phyloP scores from a whole-genome alignment of 495 filamentous ascomycete species.

The Durotheca rogersii region DNA sequence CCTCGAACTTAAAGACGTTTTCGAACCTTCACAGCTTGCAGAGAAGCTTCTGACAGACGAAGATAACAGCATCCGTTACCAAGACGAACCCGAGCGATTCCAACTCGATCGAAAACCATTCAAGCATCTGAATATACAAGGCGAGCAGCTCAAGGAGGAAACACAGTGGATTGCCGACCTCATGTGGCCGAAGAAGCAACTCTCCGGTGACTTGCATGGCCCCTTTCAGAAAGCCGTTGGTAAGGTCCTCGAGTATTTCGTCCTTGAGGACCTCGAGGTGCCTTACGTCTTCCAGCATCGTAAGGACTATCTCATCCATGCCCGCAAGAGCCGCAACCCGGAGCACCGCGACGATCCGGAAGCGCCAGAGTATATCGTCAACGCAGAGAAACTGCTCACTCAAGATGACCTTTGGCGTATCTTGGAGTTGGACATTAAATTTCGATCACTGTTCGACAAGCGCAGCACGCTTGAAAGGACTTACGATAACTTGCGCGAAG shows the following conservation, averaged over 20 bases:
- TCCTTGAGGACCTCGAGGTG: constrained; percentile 88
- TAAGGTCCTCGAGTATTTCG: constrained; percentile 93
- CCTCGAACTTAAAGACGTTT: constrained; percentile 95
- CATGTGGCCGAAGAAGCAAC: constrained; percentile 78
- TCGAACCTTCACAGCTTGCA: constrained; percentile 89
- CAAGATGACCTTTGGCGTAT: constrained; percentile 95
- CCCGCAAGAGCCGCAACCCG: constrained; percentile 69
- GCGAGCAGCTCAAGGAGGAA: constrained; percentile 85
- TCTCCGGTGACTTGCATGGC: constrained; percentile 67
- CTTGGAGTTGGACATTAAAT: constrained; percentile 91
- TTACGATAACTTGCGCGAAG: constrained; percentile 67
- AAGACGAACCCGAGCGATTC: constrained; percentile 90
- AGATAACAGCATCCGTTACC: constrained; percentile 82
- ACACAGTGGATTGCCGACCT: constrained; percentile 85
- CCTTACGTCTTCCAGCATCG: constrained; percentile 98
- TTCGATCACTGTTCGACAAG: constrained; percentile 85
- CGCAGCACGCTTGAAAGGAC: constrained; percentile 76
- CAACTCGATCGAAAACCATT: constrained; percentile 89
- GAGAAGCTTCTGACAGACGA: constrained; percentile 95
- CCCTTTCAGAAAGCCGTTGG: constrained; percentile 85
- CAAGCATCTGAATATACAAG: constrained; percentile 68
- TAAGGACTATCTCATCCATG: constrained; percentile 95
- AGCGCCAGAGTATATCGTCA: constrained; percentile 68
- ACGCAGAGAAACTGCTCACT: constrained; percentile 83
- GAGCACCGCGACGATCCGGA: constrained; percentile 54